Evolutionary conservation across 176 grass and related monocot genomes (phyloP).

Genomic region (Tuctoria greenei): DNA sequence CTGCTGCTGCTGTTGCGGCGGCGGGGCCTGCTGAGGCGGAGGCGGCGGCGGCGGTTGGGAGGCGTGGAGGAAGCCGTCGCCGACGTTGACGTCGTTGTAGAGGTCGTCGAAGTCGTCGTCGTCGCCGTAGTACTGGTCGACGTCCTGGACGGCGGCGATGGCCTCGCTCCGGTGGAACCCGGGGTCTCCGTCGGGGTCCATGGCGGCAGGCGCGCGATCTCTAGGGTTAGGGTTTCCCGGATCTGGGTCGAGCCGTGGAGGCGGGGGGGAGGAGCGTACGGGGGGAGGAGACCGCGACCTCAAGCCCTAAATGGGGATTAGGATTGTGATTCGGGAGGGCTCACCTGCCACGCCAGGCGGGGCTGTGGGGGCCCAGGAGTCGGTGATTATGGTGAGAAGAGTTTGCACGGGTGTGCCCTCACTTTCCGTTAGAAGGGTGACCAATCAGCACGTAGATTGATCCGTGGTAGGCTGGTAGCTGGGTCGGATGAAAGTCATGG

Average conservation of each 20-base stretch:
- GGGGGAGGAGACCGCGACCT: neutral
- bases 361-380: neutral
- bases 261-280: neutral
- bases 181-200: slow-evolving; percentile 40
- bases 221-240: slow-evolving; percentile 5
- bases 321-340: neutral
- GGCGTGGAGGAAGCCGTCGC: slow-evolving; percentile 60
- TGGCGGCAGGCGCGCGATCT: slow-evolving; percentile 13
- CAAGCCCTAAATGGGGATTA: neutral
- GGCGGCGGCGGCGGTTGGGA: slow-evolving; percentile 6
- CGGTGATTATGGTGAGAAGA: neutral
- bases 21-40: neutral
- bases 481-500: no score
- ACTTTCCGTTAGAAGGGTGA: no score
- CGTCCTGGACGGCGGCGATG: slow-evolving; percentile 64
- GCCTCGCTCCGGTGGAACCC: slow-evolving; percentile 63
- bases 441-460: no score
- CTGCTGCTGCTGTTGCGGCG: slow-evolving; percentile 3
- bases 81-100: slow-evolving; percentile 78
- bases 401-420: neutral
- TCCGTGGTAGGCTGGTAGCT: neutral
- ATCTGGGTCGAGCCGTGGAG: neutral
- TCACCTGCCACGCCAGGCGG: neutral
- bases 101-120: slow-evolving; percentile 82
- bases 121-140: slow-evolving; percentile 77